Percentiles rank a stretch among this genome's conserved stretches.
Evolutionary conservation across 805 yeast species (phyloP).

Genomic region (Komagataella pseudopastoris): DNA sequence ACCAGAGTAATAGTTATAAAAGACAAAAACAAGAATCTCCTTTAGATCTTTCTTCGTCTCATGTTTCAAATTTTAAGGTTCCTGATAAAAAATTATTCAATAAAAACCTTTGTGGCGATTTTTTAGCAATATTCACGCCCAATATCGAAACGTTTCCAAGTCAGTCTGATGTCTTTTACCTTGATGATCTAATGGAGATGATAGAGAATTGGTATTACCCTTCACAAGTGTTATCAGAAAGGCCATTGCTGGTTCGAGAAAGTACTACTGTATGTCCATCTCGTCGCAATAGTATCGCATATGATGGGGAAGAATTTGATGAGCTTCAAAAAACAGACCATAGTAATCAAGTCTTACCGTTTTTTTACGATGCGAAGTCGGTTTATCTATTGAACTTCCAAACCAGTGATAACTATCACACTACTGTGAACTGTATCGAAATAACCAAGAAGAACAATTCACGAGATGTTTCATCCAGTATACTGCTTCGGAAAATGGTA

Average conservation of each 20-base stretch:
- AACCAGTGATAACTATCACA: slow-evolving; percentile 6
- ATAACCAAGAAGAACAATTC: slow-evolving; percentile 11
- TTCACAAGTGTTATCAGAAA: slow-evolving; percentile 6
- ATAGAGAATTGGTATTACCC: slow-evolving; percentile 14
- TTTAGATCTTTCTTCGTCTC: not conserved
- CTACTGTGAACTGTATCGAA: slow-evolving; percentile 13
- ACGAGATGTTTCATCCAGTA: slow-evolving; percentile 13
- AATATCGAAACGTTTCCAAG: slow-evolving; percentile 7
- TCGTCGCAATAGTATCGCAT: slow-evolving; percentile 12
- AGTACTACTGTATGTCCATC: slow-evolving; percentile 13
- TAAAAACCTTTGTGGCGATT: slow-evolving; percentile 6
- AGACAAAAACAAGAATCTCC: not conserved
- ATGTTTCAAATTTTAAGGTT: not conserved
- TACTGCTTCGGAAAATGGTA: slow-evolving; percentile 14
- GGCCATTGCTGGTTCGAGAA: slow-evolving; percentile 14
- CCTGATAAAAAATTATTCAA: slow-evolving; percentile 9
- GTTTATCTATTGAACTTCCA: slow-evolving; percentile 15
- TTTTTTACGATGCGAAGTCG: slow-evolving; percentile 15
- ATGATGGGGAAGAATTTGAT: slow-evolving; percentile 15
- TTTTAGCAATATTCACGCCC: slow-evolving; percentile 10
- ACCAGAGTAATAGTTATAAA: not conserved
- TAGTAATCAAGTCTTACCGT: slow-evolving; percentile 17
- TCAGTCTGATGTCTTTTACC: not conserved
- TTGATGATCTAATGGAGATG: slow-evolving; percentile 17
- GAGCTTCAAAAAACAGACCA: slow-evolving; percentile 10